phyloP scores from a whole-genome alignment of 2,329 filamentous ascomycete species.

The Chalaropsis thielavioides region DNA sequence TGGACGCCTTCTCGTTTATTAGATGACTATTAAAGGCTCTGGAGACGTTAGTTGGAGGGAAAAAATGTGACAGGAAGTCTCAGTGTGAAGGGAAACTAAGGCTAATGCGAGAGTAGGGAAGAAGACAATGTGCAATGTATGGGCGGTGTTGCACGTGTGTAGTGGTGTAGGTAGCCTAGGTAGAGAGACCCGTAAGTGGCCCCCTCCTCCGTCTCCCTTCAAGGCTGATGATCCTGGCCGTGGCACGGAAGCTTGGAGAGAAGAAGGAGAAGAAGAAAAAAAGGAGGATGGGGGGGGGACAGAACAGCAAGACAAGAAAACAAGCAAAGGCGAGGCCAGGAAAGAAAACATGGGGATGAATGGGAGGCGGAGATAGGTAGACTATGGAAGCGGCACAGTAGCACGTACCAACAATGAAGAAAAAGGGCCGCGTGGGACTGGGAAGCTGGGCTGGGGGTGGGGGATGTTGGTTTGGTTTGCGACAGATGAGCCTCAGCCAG shows the following conservation, averaged over 20 bases:
- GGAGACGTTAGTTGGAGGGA: not conserved
- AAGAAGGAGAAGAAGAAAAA: not conserved
- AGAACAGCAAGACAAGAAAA: not conserved
- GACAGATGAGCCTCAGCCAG: too few relatives aligned
- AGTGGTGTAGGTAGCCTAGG: not conserved
- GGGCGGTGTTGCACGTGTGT: not conserved
- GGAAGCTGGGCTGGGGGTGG: too few relatives aligned
- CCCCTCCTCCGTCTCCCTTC: too few relatives aligned
- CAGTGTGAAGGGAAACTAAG: not conserved
- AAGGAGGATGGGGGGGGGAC: not conserved
- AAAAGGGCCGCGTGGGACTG: not conserved
- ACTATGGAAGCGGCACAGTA: not conserved
- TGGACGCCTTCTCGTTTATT: not conserved
- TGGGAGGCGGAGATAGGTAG: not conserved
- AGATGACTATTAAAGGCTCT: not conserved
- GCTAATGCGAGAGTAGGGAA: not conserved
- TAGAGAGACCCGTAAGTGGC: not conserved
- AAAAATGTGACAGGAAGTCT: not conserved
- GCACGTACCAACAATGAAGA: not conserved
- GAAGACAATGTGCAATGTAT: not conserved
- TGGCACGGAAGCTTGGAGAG: not conserved
- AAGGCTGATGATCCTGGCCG: not conserved
- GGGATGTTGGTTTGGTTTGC: too few relatives aligned
- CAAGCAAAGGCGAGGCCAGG: not conserved
- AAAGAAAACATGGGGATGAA: not conserved